Percentiles rank a stretch among this genome's conserved stretches.
These are phyloP conservation scores for Neospermospora avenae DNA, from an alignment of 2,329 filamentous ascomycete species.

Conservation along the genomic window DNA sequence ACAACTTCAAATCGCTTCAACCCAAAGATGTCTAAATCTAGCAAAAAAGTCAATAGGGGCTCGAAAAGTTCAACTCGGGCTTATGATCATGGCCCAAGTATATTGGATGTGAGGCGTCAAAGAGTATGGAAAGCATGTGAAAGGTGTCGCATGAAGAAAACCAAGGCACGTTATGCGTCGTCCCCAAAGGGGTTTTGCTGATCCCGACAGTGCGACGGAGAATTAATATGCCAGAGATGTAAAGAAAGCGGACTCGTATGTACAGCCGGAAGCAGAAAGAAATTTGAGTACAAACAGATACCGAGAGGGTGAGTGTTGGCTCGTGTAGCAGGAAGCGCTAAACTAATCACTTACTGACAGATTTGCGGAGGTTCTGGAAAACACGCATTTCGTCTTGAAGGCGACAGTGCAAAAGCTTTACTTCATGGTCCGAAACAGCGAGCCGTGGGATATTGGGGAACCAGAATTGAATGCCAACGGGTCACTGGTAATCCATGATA, in stretches of 20 bases:
- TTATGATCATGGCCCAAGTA: slow-evolving; percentile 38
- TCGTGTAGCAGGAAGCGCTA: background rate
- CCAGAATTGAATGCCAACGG: slow-evolving; percentile 61
- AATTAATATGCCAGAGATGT: slow-evolving; percentile 64
- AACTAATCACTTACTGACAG: slow-evolving; percentile 35
- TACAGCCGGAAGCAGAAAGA: slow-evolving; percentile 60
- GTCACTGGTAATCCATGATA: slow-evolving; percentile 62
- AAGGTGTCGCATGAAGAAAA: slow-evolving; percentile 67
- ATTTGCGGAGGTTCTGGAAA: slow-evolving; percentile 63
- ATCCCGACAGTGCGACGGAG: slow-evolving; percentile 54
- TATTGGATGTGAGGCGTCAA: slow-evolving; percentile 55
- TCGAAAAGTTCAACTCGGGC: slow-evolving; percentile 21
- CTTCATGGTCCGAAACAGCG: slow-evolving; percentile 56
- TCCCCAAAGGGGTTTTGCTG: slow-evolving; percentile 5
- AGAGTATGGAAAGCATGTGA: slow-evolving; percentile 66
- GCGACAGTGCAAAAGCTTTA: slow-evolving; percentile 65
- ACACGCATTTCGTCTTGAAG: slow-evolving; percentile 62
- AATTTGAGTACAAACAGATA: slow-evolving; percentile 66
- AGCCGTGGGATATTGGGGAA: slow-evolving; percentile 60
- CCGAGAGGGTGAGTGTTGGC: slow-evolving; percentile 52
- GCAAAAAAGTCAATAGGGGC: slow-evolving; percentile 18
- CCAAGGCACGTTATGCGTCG: slow-evolving; percentile 47
- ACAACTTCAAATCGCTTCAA: slow-evolving; percentile 23
- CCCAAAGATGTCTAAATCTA: slow-evolving; percentile 25
- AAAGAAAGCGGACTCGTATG: slow-evolving; percentile 64